A percentile compares a stretch with the other conserved stretches of the same genome.
Conservation (phyloP, 768 basidiomycete genomes). For the Gloeopeniophorella convolvens region DNA sequence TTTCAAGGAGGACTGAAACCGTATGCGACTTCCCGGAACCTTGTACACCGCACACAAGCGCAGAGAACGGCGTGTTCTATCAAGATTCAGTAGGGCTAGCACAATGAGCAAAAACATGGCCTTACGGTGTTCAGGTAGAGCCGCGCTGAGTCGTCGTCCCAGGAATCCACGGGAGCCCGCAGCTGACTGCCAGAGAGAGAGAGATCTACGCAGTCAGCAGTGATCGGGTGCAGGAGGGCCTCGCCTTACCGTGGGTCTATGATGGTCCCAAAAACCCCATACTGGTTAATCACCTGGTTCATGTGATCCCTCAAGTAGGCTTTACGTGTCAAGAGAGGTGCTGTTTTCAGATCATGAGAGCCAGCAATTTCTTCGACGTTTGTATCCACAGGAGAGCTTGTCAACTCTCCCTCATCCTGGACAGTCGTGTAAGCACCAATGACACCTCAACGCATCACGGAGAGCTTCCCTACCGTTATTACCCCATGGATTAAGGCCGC, state of each 20-base stretch:
- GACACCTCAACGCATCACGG: no score
- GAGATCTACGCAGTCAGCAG: no score
- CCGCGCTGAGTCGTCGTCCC: slow-evolving; percentile 27
- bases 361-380: slow-evolving; percentile 1
- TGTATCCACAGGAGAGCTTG: not conserved
- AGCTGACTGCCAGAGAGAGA: no score
- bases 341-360: slow-evolving; percentile 25
- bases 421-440: not conserved
- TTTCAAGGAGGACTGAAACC: slow-evolving; percentile 60
- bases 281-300: slow-evolving; percentile 38
- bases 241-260: slow-evolving; percentile 5
- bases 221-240: no score
- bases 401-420: slow-evolving; percentile 8
- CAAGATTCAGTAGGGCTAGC: not conserved
- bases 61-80: slow-evolving; percentile 70
- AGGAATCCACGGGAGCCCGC: not conserved
- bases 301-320: slow-evolving; percentile 23
- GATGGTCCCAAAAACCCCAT: slow-evolving; percentile 51
- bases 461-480: no score
- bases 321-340: slow-evolving; percentile 27
- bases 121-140: slow-evolving; percentile 65
- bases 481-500: no score
- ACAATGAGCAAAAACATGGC: not conserved
- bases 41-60: slow-evolving; percentile 71
- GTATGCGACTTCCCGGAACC: slow-evolving; percentile 75